Conservation (phyloP, 106 monocot genomes). For the Posidonia australis region DNA sequence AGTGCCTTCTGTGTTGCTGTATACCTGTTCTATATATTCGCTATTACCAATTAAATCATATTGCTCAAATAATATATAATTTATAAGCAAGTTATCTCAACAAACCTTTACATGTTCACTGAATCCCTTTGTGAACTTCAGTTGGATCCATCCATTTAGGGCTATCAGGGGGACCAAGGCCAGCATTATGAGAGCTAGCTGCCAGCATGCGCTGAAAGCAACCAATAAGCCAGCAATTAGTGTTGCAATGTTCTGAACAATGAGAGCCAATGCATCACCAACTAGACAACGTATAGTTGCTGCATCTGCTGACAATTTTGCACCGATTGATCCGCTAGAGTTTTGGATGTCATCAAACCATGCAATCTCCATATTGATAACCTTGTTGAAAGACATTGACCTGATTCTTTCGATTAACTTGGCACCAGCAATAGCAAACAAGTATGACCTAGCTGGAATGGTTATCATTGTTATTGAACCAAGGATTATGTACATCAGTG, state of each 20-base stretch:
- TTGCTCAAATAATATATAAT: background rate
- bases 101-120: slow-evolving; percentile 56
- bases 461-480: slow-evolving; percentile 18
- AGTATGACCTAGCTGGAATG: slow-evolving; percentile 27
- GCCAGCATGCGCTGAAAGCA: slow-evolving; percentile 54
- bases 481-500: slow-evolving; percentile 14
- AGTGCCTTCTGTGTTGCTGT: background rate
- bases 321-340: slow-evolving; percentile 50
- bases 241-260: slow-evolving; percentile 43
- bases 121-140: slow-evolving; percentile 59
- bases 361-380: slow-evolving; percentile 41
- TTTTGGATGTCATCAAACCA: slow-evolving; percentile 52
- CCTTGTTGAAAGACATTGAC: slow-evolving; percentile 37
- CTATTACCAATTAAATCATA: background rate
- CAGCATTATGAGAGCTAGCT: slow-evolving; percentile 42
- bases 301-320: slow-evolving; percentile 62
- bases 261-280: slow-evolving; percentile 44
- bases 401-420: slow-evolving; percentile 44
- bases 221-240: slow-evolving; percentile 42
- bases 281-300: slow-evolving; percentile 55
- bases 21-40: background rate
- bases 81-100: background rate
- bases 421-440: slow-evolving; percentile 52
- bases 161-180: slow-evolving; percentile 44
- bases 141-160: slow-evolving; percentile 32